Conservation (phyloP, 1,139 yeast genomes). For the Yamadazyma atlantica region DNA sequence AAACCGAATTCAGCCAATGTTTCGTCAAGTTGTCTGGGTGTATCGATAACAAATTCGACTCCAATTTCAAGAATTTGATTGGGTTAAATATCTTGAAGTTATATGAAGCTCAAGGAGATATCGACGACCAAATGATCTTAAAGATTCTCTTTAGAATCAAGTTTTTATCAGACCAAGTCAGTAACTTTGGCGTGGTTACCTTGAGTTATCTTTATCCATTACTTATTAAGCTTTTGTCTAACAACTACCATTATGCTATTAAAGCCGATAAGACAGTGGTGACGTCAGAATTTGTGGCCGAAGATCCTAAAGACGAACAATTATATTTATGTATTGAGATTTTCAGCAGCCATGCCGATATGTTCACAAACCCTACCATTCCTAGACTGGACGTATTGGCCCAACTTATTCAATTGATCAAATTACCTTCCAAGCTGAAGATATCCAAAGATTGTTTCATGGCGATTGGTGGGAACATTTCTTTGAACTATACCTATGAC, state of each 20-base stretch:
- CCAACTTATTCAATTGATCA: slow-evolving; percentile 65
- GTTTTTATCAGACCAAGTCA: slow-evolving; percentile 68
- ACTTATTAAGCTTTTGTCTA: slow-evolving; percentile 59
- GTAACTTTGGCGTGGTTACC: slow-evolving; percentile 61
- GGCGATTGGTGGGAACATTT: slow-evolving; percentile 71
- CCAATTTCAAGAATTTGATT: slow-evolving; percentile 42
- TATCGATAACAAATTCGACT: slow-evolving; percentile 48
- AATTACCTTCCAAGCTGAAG: slow-evolving; percentile 75
- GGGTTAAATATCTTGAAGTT: slow-evolving; percentile 71
- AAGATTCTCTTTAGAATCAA: slow-evolving; percentile 75
- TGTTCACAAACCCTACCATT: slow-evolving; percentile 61
- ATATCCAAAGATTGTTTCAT: slow-evolving; percentile 79
- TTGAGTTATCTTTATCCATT: slow-evolving; percentile 76
- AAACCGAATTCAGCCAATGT: slow-evolving; percentile 31
- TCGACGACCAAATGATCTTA: slow-evolving; percentile 38
- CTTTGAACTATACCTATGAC: slow-evolving; percentile 51
- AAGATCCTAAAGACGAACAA: slow-evolving; percentile 88
- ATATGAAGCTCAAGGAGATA: slow-evolving; percentile 41
- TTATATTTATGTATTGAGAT: slow-evolving; percentile 75
- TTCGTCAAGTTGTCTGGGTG: slow-evolving; percentile 47
- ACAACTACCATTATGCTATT: slow-evolving; percentile 55
- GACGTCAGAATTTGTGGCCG: slow-evolving; percentile 67
- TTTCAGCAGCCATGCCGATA: slow-evolving; percentile 72
- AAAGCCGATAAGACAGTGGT: slow-evolving; percentile 48
- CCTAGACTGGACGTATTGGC: slow-evolving; percentile 68